Evolutionary conservation across 2,329 filamentous ascomycete genomes (phyloP).

Genomic region (Diaporthe batatas): DNA sequence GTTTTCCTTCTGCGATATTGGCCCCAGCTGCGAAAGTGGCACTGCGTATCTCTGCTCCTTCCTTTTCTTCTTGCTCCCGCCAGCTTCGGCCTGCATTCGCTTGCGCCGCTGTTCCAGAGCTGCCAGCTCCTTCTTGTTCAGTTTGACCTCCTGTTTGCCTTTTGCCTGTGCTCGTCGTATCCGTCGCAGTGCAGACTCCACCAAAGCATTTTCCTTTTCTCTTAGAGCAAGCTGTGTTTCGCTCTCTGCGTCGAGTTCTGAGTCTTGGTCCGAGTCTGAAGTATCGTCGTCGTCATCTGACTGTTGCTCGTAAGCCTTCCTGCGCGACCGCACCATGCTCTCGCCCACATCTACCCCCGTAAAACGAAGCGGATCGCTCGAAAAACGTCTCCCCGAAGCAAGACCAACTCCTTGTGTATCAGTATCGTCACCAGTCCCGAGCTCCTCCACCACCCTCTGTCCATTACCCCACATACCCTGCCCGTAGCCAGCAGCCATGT

Average conservation of each 20-base stretch:
- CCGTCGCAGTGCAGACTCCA: constrained; percentile 82
- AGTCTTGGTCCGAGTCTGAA: constrained; percentile 63
- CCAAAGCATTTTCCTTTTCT: constrained; percentile 80
- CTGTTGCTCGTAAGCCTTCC: constrained; percentile 57
- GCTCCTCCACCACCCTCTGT: constrained; percentile 73
- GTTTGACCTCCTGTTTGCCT: constrained; percentile 82
- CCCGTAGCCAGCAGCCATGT: constrained; percentile 62
- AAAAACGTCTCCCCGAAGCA: constrained; percentile 63
- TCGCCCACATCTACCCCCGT: constrained; percentile 70
- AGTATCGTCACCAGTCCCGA: constrained; percentile 70
- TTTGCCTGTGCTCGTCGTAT: constrained; percentile 83
- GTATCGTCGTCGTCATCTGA: constrained; percentile 60
- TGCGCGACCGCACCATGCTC: constrained; percentile 53
- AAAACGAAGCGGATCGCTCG: constrained; percentile 72
- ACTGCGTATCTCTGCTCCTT: constrained; percentile 65
- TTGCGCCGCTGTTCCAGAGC: constrained; percentile 79
- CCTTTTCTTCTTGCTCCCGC: constrained; percentile 49
- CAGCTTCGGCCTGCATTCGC: constrained; percentile 65
- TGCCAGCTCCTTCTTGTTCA: constrained; percentile 84
- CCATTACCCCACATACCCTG: constrained; percentile 55
- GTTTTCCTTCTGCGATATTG: constrained; percentile 55
- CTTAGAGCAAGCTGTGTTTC: constrained; percentile 69
- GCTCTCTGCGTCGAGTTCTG: constrained; percentile 64
- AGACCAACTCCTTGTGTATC: constrained; percentile 69
- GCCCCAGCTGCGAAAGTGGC: constrained; percentile 65